phyloP scores from a whole-genome alignment of 805 yeast genomes.

The Cyberlindnera mississippiensis region DNA sequence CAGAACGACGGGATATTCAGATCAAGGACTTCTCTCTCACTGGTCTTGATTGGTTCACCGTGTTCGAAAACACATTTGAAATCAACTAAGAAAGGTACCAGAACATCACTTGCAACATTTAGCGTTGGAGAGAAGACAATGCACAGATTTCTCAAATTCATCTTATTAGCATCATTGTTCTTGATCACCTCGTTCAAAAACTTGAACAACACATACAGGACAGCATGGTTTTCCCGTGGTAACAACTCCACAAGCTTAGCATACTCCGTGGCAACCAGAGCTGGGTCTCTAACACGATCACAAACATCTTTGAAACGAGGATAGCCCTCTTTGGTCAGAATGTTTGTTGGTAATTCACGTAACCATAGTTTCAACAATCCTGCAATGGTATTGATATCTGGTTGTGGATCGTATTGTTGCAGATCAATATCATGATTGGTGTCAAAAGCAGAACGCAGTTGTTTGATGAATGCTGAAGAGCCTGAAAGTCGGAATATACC shows the following conservation, averaged over 20 bases:
- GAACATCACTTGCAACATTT: slow-evolving; percentile 58
- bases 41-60: slow-evolving; percentile 38
- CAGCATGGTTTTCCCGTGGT: slow-evolving; percentile 53
- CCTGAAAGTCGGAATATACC: slow-evolving; percentile 93
- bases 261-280: slow-evolving; percentile 29
- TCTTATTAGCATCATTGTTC: slow-evolving; percentile 63
- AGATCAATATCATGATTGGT: slow-evolving; percentile 65
- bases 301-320: slow-evolving; percentile 36
- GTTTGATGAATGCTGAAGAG: slow-evolving; percentile 70
- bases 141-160: slow-evolving; percentile 76
- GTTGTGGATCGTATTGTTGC: slow-evolving; percentile 35
- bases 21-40: slow-evolving; percentile 46
- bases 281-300: slow-evolving; percentile 31
- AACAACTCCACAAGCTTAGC: slow-evolving; percentile 34
- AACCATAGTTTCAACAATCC: slow-evolving; percentile 81
- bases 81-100: slow-evolving; percentile 58
- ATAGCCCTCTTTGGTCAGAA: slow-evolving; percentile 54
- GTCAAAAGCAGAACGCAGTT: slow-evolving; percentile 67
- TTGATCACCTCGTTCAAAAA: slow-evolving; percentile 62
- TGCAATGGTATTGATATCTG: slow-evolving; percentile 81
- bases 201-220: slow-evolving; percentile 61
- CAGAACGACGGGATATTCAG: slow-evolving; percentile 45
- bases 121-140: slow-evolving; percentile 82
- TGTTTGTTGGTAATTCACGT: slow-evolving; percentile 66
- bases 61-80: slow-evolving; percentile 57